phyloP scores from a whole-genome alignment of 2,329 filamentous ascomycete genomes.

The Sporothrix dimorphospora region DNA sequence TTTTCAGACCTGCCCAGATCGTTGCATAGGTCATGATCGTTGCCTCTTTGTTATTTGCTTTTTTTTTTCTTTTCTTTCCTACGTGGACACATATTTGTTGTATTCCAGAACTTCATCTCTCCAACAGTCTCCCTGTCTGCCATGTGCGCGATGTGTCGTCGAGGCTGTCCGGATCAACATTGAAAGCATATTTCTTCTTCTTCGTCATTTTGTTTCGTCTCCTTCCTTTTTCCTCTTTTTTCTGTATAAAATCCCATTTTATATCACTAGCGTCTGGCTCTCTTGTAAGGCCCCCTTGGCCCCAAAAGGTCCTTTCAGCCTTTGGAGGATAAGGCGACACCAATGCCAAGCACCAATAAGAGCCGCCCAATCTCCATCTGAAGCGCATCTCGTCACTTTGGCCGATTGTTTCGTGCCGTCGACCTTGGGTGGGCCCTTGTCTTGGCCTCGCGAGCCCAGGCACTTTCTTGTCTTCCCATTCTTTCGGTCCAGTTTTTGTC shows the following conservation, averaged over 20 bases:
- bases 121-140: background rate
- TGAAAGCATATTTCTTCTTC: background rate
- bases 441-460: background rate
- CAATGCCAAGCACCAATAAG: constrained; percentile 5
- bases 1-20: background rate
- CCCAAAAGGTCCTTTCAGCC: background rate
- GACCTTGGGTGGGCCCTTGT: background rate
- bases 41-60: background rate
- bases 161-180: background rate
- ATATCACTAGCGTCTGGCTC: background rate
- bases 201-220: background rate
- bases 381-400: constrained; percentile 15
- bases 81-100: too few relatives aligned
- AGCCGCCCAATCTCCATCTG: background rate
- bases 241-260: constrained; percentile 11
- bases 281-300: background rate
- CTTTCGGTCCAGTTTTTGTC: background rate
- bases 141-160: background rate
- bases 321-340: constrained; percentile 4
- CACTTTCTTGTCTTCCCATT: background rate
- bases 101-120: background rate
- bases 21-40: background rate
- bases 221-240: background rate
- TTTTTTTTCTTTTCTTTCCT: background rate
- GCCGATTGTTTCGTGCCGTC: constrained; percentile 15